A percentile compares a stretch with the other conserved stretches of the same genome.
Evolutionary conservation across 495 filamentous ascomycete genomes (phyloP).

Genomic region (Bacidia rubella): DNA sequence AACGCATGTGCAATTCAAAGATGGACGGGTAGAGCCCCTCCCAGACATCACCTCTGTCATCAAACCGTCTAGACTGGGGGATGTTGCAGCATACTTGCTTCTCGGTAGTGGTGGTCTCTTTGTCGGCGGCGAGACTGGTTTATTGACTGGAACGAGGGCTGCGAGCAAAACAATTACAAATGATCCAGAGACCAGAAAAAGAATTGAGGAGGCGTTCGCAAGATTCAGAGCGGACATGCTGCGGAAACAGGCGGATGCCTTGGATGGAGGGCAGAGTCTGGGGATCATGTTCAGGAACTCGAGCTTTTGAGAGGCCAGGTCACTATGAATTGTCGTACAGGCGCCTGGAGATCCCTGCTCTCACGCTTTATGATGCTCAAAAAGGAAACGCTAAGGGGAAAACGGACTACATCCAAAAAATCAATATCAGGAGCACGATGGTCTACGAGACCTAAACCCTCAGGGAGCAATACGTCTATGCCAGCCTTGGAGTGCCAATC

Average conservation of each 20-base stretch:
- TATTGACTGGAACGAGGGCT: slow-evolving; percentile 39
- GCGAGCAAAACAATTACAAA: slow-evolving; percentile 36
- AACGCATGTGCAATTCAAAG: slow-evolving; percentile 45
- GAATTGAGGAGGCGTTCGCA: slow-evolving; percentile 52
- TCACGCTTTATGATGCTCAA: too few species aligned
- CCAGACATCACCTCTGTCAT: slow-evolving; percentile 46
- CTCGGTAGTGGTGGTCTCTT: slow-evolving; percentile 48
- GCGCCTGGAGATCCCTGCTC: too few species aligned
- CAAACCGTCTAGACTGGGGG: slow-evolving; percentile 43
- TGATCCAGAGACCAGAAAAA: slow-evolving; percentile 39
- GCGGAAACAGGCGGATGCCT: slow-evolving; percentile 37
- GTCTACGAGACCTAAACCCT: too few species aligned
- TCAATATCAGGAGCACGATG: too few species aligned
- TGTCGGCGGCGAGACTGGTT: slow-evolving; percentile 48
- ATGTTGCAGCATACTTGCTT: slow-evolving; percentile 49
- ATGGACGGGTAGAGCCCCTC: slow-evolving; percentile 45
- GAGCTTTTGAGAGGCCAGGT: too few species aligned
- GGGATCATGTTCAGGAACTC: too few species aligned
- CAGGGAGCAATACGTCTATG: too few species aligned
- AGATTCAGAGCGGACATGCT: slow-evolving; percentile 49
- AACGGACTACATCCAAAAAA: too few species aligned
- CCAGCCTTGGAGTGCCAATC: too few species aligned
- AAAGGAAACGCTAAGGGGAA: too few species aligned
- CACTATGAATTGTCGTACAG: too few species aligned
- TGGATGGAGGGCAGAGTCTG: slow-evolving; percentile 36